A percentile compares a stretch with the other conserved stretches of the same genome.
Conservation (phyloP, 1,284 basidiomycete species). For the Mrakiaceae sp. region DNA sequence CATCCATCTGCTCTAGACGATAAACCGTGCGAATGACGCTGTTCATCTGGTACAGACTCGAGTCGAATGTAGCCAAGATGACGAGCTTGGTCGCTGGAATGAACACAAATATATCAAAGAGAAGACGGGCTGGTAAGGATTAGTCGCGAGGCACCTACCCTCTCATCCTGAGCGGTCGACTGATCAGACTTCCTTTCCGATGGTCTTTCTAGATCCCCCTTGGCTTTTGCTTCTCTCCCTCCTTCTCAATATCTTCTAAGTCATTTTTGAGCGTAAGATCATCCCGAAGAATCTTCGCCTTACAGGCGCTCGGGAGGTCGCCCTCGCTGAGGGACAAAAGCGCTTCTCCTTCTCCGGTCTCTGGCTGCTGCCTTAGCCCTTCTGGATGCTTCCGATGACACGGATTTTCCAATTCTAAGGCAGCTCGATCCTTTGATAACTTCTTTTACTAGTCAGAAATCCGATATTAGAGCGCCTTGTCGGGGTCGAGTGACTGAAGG, state of each 20-base stretch:
- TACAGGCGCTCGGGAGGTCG: neutral
- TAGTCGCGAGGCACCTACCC: neutral
- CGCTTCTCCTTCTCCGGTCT: neutral
- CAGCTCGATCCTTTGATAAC: too few species aligned
- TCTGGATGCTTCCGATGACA: neutral
- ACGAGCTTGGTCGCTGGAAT: neutral
- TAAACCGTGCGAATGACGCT: too few species aligned
- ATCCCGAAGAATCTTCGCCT: neutral
- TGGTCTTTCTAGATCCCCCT: neutral
- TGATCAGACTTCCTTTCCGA: neutral
- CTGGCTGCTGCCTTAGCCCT: neutral
- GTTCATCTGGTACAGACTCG: neutral
- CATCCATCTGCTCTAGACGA: too few species aligned
- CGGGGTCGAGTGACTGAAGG: neutral
- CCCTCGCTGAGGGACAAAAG: neutral
- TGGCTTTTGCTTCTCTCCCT: neutral
- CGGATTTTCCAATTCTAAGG: conserved; percentile 9
- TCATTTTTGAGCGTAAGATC: neutral
- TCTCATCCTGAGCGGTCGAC: too few species aligned
- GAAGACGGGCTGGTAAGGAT: neutral
- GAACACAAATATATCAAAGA: neutral
- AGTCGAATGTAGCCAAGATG: neutral
- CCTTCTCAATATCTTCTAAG: neutral
- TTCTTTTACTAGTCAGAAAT: too few species aligned
- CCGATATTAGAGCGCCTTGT: too few species aligned